Conservation (phyloP, 2,329 filamentous ascomycete genomes). For the Monilinia fructicola region DNA sequence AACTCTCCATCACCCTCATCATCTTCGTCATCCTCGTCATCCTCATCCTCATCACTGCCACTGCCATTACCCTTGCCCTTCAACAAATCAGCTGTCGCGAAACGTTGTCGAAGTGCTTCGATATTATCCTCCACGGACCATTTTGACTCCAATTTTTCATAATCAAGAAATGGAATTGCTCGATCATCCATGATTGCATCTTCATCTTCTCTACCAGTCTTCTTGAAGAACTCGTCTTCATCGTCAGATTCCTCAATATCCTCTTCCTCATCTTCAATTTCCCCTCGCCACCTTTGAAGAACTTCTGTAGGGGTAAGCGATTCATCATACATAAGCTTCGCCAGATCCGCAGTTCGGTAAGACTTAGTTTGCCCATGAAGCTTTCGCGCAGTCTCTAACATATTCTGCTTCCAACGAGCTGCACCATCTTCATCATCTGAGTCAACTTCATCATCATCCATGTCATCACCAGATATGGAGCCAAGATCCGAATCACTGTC, state of each 20-base stretch:
- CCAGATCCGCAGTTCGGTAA: conserved; percentile 79
- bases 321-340: conserved; percentile 85
- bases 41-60: conserved; percentile 47
- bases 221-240: conserved; percentile 64
- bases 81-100: conserved; percentile 68
- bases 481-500: conserved; percentile 97
- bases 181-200: conserved; percentile 73
- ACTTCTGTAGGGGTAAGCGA: conserved; percentile 73
- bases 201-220: conserved; percentile 62
- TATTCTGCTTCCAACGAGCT: conserved; percentile 83
- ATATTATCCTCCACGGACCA: conserved; percentile 81
- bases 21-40: conserved; percentile 51
- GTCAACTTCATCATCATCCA: conserved; percentile 48
- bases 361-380: conserved; percentile 68
- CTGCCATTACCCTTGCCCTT: conserved; percentile 54
- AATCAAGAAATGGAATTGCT: conserved; percentile 75
- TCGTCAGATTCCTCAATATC: conserved; percentile 57
- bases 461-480: conserved; percentile 67
- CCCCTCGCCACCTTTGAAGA: conserved; percentile 75
- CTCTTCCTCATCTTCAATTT: conserved; percentile 57
- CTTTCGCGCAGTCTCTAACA: conserved; percentile 70
- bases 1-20: conserved; percentile 79
- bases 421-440: conserved; percentile 54
- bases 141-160: conserved; percentile 76
- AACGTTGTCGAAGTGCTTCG: conserved; percentile 70